Evolutionary conservation across 345 rosid species (phyloP), one percentile per base, ranked within the genome.

Genomic region (Lepidium didymum): DNA sequence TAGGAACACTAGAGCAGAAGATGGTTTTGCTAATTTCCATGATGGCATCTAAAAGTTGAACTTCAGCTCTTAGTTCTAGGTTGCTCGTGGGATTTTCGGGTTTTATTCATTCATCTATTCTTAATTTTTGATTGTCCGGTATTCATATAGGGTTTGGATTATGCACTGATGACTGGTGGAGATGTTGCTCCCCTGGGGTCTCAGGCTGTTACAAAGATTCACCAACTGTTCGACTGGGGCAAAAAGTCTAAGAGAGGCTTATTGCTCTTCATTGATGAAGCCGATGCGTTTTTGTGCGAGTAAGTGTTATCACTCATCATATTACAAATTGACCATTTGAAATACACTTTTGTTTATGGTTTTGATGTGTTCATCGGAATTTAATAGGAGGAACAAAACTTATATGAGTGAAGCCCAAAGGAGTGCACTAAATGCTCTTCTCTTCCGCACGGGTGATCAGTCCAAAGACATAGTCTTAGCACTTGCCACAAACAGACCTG

Each of bases 271-370:
- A 91, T 94, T 55, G 99, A 94, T 58, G 97, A 94, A 84, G 99
- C 99, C 21, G 99, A 94, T 86, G 99, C 99, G 45, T 94, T 91
- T 82, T 80, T 94, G 69, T 91, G 97, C 91, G 92, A 94, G 99
- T 94, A 85, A 86, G 98, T 81, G 43, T 16, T 29, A 11, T 40
- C 3, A 16, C 49, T 31, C 12, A 7, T 62, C 68, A 19, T 23
- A 31, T 61, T 21, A 14, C 62, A 7, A 2, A 37, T 13, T 62
- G 67, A 25, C 59, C 9, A 57, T 42, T 14, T 23, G 14, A 52
- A 5, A 29, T 29, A 16, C 41, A 5, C 55, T 34, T 29, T 35
- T 4, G 56, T 52, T 59, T 31, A 38, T 52, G 35, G 47, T 45
- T 53, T 54, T 62, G 44, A 62, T 68, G 29, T 54, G 45, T 54